Evolutionary conservation across 176 grass and related monocot species (phyloP).

Genomic region (Chloris gayana): DNA sequence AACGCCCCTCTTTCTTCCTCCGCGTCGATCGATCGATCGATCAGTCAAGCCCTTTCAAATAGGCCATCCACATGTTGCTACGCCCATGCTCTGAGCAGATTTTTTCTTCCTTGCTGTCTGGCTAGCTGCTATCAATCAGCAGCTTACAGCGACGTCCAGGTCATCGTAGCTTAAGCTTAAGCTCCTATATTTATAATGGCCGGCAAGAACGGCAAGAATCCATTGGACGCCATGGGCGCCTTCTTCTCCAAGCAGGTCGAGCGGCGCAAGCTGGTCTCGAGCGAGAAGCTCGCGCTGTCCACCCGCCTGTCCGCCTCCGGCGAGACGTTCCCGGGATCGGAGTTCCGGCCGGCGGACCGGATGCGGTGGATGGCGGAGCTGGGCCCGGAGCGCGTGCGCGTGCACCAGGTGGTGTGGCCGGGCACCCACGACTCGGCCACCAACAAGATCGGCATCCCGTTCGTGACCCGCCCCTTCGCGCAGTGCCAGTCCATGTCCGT

Average conservation of each 20-base stretch:
- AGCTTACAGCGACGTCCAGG: conserved; percentile 48
- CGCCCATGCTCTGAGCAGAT: conserved; percentile 14
- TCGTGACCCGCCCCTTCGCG: conserved; percentile 86
- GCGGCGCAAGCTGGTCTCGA: conserved; percentile 61
- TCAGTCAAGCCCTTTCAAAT: background rate
- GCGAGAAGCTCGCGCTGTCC: conserved; percentile 54
- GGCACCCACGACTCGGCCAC: conserved; percentile 97
- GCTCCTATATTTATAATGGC: conserved; percentile 47
- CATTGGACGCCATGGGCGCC: conserved; percentile 61
- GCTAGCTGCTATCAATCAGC: conserved; percentile 14
- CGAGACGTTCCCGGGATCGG: conserved; percentile 65
- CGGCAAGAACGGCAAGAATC: conserved; percentile 36
- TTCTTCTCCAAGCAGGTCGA: conserved; percentile 74
- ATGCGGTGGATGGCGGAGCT: conserved; percentile 79
- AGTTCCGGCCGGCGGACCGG: conserved; percentile 53
- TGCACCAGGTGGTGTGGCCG: conserved; percentile 88
- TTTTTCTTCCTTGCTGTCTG: conserved; percentile 26
- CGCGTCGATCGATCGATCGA: background rate
- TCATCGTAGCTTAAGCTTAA: conserved; percentile 22
- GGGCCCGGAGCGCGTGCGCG: conserved; percentile 42
- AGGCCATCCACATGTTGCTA: background rate
- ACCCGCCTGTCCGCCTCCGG: conserved; percentile 40
- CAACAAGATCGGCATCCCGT: conserved; percentile 77
- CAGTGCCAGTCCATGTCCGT: conserved; percentile 84
- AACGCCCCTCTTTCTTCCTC: conserved; percentile 26